A percentile compares a stretch with the other conserved stretches of the same genome.
Conservation (phyloP, 352 stramenopile genomes). For the Pythium biforme region DNA sequence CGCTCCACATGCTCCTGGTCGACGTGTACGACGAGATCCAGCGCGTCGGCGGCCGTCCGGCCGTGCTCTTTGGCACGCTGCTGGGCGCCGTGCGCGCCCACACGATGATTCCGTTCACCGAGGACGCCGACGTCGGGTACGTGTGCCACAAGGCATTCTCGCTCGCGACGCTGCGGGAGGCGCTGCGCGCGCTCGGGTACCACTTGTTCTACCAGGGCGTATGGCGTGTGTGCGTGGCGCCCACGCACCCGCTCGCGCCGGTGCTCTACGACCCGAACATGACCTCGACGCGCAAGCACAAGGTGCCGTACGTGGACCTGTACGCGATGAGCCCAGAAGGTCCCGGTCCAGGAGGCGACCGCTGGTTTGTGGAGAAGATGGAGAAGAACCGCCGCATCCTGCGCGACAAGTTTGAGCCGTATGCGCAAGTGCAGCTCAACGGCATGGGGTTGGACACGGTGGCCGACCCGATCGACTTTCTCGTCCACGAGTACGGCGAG, state of each 20-base stretch:
- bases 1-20: constrained; percentile 54
- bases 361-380: constrained; percentile 24
- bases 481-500: constrained; percentile 35
- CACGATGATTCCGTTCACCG: constrained; percentile 50
- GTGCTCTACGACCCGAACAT: constrained; percentile 25
- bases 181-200: constrained; percentile 40
- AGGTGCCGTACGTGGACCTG: constrained; percentile 38
- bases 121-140: constrained; percentile 51
- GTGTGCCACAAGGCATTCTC: constrained; percentile 12
- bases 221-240: constrained; percentile 34
- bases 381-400: constrained; percentile 16
- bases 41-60: constrained; percentile 25
- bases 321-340: constrained; percentile 27
- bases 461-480: constrained; percentile 24
- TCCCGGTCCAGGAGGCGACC: constrained; percentile 3
- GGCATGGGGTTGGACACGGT: constrained; percentile 28
- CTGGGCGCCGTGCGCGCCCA: constrained; percentile 46
- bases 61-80: constrained; percentile 43
- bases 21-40: constrained; percentile 50
- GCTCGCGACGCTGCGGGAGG: constrained; percentile 14
- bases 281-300: constrained; percentile 1
- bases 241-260: constrained; percentile 33
- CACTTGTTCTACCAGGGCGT: constrained; percentile 40
- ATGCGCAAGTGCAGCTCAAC: constrained; percentile 19
- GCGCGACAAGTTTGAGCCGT: constrained; percentile 24